Evolutionary conservation across 2,329 filamentous ascomycete species (phyloP), one percentile per base, ranked within the genome.

Genomic region (Fusarium decemcellulare): DNA sequence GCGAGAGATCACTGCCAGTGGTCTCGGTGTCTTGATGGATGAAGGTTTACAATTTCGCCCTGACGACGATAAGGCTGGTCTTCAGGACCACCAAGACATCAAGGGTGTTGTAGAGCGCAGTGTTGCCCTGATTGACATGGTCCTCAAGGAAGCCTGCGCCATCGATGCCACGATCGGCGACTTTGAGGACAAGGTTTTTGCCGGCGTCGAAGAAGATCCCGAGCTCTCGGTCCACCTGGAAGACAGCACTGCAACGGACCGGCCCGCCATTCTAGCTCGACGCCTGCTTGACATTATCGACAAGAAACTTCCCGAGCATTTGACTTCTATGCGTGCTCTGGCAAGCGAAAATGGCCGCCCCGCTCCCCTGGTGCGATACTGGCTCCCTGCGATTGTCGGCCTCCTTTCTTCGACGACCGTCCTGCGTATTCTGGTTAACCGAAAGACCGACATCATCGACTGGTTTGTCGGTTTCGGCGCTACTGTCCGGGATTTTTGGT

Each of bases 401-500:
- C 77, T 98, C 4, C 82, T 97, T 11, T 98, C 95, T 0, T 95
- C 93, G 1, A 95, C 93, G 15, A 97, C 95, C 0, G 85, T 97
- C n/a, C 83, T 98, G 15, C 91, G 91, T 23, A 88, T 98, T 39
- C 80, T 97, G 32, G 85, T 92, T 64, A 93, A 91, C 76, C 88
- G 91, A 54, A 90, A 89, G 73, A 91, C 92, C 18, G 93, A 95
- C 71, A 91, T 99, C 18, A 70, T 93, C 29, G 86, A 89, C 48
- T 98, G 95, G 94, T 84, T 97, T 46, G 85, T 87, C 37, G 92
- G 96, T 68, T 82, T 97, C 29, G 95, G 94, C 8, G 83, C 84
- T 2, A 99, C 96, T 0, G 83, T 91, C 1, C 87, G 93, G 57
- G 95, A 97, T 79, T 99, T 99, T 77, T 98, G 95, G 93, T 86